These are phyloP conservation scores for Arachnopeziza araneosa DNA, from an alignment of 2,329 filamentous ascomycete genomes.

Conservation along the genomic window DNA sequence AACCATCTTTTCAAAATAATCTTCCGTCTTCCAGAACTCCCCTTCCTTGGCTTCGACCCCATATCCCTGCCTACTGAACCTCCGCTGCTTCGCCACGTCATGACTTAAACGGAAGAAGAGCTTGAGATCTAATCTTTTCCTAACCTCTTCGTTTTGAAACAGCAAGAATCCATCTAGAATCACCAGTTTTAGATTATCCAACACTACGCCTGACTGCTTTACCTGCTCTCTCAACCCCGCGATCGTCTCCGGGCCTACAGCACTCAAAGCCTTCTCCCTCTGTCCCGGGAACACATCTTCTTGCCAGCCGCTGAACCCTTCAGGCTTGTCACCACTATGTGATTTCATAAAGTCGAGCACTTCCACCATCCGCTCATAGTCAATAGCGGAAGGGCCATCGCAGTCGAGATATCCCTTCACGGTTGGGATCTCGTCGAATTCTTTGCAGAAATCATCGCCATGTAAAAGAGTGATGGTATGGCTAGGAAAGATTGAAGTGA, in stretches of 20 bases:
- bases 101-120: neutral
- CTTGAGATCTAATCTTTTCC: neutral
- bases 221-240: no score
- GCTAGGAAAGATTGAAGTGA: neutral
- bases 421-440: neutral
- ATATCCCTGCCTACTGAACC: neutral
- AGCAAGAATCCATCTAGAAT: neutral
- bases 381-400: conserved; percentile 2
- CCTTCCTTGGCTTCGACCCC: neutral
- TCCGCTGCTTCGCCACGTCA: neutral
- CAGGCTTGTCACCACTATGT: neutral
- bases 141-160: neutral
- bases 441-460: neutral
- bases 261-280: neutral
- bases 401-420: conserved; percentile 4
- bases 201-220: no score
- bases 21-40: neutral
- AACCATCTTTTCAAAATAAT: neutral
- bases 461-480: neutral
- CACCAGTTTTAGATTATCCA: neutral
- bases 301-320: neutral
- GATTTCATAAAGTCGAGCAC: conserved; percentile 4
- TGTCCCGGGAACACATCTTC: neutral
- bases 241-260: no score
- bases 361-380: conserved; percentile 1